phyloP scores from a whole-genome alignment of 805 yeast genomes.

The Monosporozyma servazzii region DNA sequence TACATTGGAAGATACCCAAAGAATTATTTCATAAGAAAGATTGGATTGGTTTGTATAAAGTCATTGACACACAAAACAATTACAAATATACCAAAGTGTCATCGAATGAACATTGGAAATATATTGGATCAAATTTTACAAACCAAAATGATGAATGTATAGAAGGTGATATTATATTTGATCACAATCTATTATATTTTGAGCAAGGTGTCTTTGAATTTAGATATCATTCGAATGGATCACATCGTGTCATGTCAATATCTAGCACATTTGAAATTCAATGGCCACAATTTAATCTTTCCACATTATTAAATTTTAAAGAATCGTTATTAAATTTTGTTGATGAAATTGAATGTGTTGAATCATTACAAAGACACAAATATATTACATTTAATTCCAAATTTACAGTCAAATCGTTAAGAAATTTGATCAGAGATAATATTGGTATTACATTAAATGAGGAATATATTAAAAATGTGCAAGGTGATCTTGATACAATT shows the following conservation, averaged over 20 bases:
- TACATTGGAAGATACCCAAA: constrained; percentile 46
- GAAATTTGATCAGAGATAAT: constrained; percentile 27
- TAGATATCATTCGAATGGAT: constrained; percentile 56
- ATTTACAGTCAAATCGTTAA: constrained; percentile 19
- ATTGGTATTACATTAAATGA: constrained; percentile 31
- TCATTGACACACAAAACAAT: constrained; percentile 48
- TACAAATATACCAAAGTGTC: constrained; percentile 49
- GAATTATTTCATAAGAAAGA: constrained; percentile 41
- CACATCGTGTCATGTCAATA: constrained; percentile 60
- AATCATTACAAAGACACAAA: constrained; percentile 14
- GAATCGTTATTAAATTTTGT: constrained; percentile 17
- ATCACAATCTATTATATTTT: constrained; percentile 43
- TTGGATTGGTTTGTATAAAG: constrained; percentile 72
- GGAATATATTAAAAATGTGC: constrained; percentile 25
- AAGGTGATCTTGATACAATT: constrained; percentile 24
- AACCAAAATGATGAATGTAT: constrained; percentile 13
- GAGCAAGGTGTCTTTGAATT: constrained; percentile 67
- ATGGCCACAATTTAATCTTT: constrained; percentile 29
- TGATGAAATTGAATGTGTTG: constrained; percentile 15
- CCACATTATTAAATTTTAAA: constrained; percentile 7
- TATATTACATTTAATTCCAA: constrained; percentile 8
- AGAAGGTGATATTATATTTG: constrained; percentile 43
- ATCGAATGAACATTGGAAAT: constrained; percentile 60
- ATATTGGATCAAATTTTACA: constrained; percentile 25
- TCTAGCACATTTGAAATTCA: constrained; percentile 59